Conservation (phyloP, 441 rosid genomes). For the Cnidoscolus chayamansa region DNA sequence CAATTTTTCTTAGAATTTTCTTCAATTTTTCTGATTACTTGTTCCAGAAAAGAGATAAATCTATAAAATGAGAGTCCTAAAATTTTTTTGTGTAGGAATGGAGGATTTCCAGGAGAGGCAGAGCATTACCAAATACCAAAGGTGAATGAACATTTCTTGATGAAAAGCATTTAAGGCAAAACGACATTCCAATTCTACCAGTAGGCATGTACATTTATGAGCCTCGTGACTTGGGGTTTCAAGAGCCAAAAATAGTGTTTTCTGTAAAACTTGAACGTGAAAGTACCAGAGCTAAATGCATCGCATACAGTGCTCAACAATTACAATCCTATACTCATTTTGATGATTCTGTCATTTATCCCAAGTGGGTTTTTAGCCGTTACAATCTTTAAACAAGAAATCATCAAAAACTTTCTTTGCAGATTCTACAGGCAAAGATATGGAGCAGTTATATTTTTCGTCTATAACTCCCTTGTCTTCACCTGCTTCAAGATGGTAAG, state of each 20-base stretch:
- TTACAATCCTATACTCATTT: neutral
- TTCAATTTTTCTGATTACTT: too few relatives aligned
- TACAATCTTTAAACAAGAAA: conserved; percentile 9
- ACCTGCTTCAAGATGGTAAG: neutral
- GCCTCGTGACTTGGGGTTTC: conserved; percentile 1
- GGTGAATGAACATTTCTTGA: neutral
- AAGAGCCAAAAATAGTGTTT: neutral
- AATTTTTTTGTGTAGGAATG: too few relatives aligned
- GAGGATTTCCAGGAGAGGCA: too few relatives aligned
- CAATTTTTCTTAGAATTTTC: too few relatives aligned
- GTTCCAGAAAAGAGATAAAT: too few relatives aligned
- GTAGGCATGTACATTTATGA: neutral
- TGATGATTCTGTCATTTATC: conserved; percentile 17
- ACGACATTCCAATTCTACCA: neutral
- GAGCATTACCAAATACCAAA: neutral
- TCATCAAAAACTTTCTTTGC: neutral
- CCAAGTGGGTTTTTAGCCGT: neutral
- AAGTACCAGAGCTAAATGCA: neutral
- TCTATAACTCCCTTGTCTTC: conserved; percentile 19
- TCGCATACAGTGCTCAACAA: neutral
- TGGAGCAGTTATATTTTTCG: conserved; percentile 2
- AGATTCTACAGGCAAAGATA: conserved; percentile 8
- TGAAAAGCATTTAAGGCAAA: neutral
- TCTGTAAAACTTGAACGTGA: neutral
- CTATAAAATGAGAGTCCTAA: too few relatives aligned